A percentile compares a stretch with the other conserved stretches of the same genome.
Conservation (phyloP, 208 protist genomes). For the Crithidia sp. region DNA sequence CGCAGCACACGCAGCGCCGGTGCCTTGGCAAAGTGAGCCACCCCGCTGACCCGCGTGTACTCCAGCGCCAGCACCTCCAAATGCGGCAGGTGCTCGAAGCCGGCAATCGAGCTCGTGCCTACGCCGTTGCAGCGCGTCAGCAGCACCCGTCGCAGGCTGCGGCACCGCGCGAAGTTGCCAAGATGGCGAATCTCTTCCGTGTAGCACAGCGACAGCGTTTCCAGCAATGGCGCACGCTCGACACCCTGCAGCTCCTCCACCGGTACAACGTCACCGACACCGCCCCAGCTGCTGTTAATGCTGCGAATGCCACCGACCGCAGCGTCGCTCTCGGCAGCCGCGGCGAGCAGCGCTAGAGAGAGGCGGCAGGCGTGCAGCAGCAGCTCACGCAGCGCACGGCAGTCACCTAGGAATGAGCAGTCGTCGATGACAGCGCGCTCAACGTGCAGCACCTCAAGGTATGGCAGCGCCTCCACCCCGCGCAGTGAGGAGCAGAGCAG, state of each 20-base stretch:
- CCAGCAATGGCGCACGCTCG: constrained; percentile 42
- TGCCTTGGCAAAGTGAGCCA: constrained; percentile 34
- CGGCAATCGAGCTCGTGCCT: constrained; percentile 39
- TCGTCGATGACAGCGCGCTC: constrained; percentile 47
- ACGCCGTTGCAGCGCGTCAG: constrained; percentile 68
- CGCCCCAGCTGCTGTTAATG: background rate
- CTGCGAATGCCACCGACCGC: no score
- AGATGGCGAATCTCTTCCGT: constrained; percentile 43
- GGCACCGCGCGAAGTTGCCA: constrained; percentile 43
- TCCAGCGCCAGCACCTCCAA: constrained; percentile 54
- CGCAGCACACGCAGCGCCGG: constrained; percentile 45
- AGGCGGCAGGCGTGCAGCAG: constrained; percentile 62
- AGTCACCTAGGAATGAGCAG: constrained; percentile 49
- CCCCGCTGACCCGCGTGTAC: constrained; percentile 63
- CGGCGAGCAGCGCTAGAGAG: constrained; percentile 5
- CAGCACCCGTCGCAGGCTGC: constrained; percentile 45
- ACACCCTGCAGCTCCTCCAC: constrained; percentile 41
- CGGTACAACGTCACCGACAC: background rate
- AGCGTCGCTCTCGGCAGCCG: background rate
- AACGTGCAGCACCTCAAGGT: constrained; percentile 63
- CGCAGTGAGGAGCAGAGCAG: constrained; percentile 42
- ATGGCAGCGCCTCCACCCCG: constrained; percentile 48
- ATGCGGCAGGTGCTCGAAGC: constrained; percentile 45
- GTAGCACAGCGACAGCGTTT: constrained; percentile 62
- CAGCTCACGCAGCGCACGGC: constrained; percentile 42